Base-by-base conservation (phyloP, 495 filamentous ascomycete species). In the Glonium stellatum region DNA sequence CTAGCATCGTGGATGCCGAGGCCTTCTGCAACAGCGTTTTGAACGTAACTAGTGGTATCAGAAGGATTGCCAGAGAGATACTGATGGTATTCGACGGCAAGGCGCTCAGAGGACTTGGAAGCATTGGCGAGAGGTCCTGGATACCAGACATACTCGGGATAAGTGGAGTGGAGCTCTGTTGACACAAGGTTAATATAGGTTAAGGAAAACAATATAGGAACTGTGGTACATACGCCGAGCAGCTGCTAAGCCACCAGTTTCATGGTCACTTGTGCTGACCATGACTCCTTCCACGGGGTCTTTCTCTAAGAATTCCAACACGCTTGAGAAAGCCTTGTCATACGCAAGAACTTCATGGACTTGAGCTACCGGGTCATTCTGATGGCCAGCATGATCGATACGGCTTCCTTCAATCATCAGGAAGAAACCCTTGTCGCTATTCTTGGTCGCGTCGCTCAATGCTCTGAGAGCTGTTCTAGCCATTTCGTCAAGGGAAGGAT, bases 331-430 rank as follows among this genome's bases (percentile, higher is more conserved):
- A 0, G 92, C 81, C 69, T 81, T 85, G 76, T 97, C 93, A 62
- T 96, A 97, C 39, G 87, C 92, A 5, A 97, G 76, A 0, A 97
- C 91, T 68, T 98, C 93, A 58, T 92, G 84, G 9, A 97, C 93
- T 70, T 97, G 95, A 0, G 95, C 91, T 11, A 87, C 92, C 1
- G 93, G 93, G 69, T 98, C 93, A 66, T 98, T 98, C 55, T 82
- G 84, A 67, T 98, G 93, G 12, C 91, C 95, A 1, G 93, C 92
- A 71, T 98, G 95, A 63, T 98, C 93, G 64, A 98, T 97, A 35
- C 95, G 80, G 64, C 87, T 92, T 5, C 93, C 93, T 71, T 98
- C 93, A 59, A 98, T 92, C 92, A 98, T 95, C 59, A 98, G 72
- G 76, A 98, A 97, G 79, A 98, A 98, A 0, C 93, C 93, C 71